Evolutionary conservation across 345 rosid genomes (phyloP).

Genomic region (Anacardium occidentale): DNA sequence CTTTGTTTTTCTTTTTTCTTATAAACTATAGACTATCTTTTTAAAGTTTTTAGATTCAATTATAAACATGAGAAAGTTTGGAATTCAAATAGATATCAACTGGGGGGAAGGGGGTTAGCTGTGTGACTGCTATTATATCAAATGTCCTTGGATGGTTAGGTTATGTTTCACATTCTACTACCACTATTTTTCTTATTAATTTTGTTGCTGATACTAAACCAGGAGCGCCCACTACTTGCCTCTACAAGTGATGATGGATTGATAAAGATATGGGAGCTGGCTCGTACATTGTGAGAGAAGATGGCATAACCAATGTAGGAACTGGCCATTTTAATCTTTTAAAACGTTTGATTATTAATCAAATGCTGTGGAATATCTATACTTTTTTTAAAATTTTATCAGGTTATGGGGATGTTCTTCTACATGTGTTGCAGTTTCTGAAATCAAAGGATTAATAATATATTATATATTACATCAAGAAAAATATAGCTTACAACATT

Average conservation of each 20-base stretch:
- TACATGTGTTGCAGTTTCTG: background rate
- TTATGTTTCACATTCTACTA: background rate
- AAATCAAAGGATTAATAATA: background rate
- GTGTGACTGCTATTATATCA: background rate
- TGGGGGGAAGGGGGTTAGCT: background rate
- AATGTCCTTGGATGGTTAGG: background rate
- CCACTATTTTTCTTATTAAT: background rate
- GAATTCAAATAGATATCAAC: background rate
- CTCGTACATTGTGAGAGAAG: constrained; percentile 39
- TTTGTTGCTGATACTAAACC: constrained; percentile 18
- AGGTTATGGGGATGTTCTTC: constrained; percentile 8
- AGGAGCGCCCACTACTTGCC: constrained; percentile 65
- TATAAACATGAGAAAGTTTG: background rate
- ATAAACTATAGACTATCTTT: background rate
- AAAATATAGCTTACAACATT: background rate
- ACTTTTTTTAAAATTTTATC: constrained; percentile 6
- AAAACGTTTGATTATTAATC: background rate
- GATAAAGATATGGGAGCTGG: constrained; percentile 74
- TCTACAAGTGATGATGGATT: constrained; percentile 83
- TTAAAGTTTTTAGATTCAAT: background rate
- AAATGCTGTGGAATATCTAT: background rate
- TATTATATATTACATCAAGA: background rate
- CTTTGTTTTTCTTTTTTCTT: background rate
- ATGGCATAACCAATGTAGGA: constrained; percentile 60
- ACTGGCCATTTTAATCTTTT: constrained; percentile 41